A percentile compares a stretch with the other conserved stretches of the same genome.
These are phyloP conservation scores for Speleostelium caveatum DNA, from an alignment of 78 protist species.

Conservation along the genomic window DNA sequence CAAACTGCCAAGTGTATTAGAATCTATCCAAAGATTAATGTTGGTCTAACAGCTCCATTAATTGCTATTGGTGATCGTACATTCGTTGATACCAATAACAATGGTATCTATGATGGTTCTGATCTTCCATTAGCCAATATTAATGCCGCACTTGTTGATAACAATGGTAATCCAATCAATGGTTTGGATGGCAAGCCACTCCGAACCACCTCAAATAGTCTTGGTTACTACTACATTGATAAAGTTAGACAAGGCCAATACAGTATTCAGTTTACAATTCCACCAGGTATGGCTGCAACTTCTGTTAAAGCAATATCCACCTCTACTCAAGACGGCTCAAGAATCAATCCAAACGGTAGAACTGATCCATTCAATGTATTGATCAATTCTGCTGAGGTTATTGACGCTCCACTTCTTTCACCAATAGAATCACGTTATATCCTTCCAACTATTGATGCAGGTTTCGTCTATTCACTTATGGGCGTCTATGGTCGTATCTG, in stretches of 20 bases:
- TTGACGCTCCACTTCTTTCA: background rate
- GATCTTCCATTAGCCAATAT: conserved; percentile 11
- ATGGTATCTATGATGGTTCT: conserved; percentile 32
- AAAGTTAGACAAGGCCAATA: conserved; percentile 13
- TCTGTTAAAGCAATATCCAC: background rate
- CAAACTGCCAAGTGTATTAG: background rate
- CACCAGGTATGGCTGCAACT: conserved; percentile 6
- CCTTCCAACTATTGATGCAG: conserved; percentile 20
- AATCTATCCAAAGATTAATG: background rate
- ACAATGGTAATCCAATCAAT: background rate
- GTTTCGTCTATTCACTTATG: background rate
- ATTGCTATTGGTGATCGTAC: conserved; percentile 44
- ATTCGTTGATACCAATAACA: conserved; percentile 38
- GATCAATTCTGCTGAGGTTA: background rate
- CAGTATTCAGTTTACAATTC: conserved; percentile 7
- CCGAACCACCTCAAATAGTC: conserved; percentile 6
- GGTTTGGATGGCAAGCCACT: conserved; percentile 4
- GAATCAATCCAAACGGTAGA: conserved; percentile 8
- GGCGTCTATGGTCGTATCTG: conserved; percentile 45
- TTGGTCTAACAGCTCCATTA: conserved; percentile 33
- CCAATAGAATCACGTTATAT: conserved; percentile 11
- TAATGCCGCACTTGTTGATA: background rate
- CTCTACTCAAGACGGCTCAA: background rate
- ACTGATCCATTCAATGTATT: conserved; percentile 11
- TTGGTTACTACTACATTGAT: conserved; percentile 48